Evolutionary conservation across 1,284 basidiomycete genomes (phyloP).

Genomic region (Ustilago loliicola): DNA sequence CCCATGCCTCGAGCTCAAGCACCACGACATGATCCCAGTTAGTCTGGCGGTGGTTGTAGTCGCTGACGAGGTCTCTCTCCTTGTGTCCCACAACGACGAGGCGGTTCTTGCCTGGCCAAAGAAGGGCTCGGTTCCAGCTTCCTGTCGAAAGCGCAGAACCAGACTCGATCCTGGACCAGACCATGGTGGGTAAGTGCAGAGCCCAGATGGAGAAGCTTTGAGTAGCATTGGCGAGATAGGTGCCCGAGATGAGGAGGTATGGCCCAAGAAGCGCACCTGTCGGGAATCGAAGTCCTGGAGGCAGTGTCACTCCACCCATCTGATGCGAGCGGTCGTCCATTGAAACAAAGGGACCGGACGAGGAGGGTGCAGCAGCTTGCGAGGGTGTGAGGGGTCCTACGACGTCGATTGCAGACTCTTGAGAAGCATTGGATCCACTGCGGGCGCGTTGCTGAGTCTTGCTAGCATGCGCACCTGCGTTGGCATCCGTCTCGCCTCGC

Average conservation of each 20-base stretch:
- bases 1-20: conserved; percentile 66
- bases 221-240: conserved; percentile 66
- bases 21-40: conserved; percentile 66
- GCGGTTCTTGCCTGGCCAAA: conserved; percentile 60
- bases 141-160: conserved; percentile 58
- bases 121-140: conserved; percentile 63
- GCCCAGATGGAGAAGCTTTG: conserved; percentile 67
- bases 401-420: conserved; percentile 44
- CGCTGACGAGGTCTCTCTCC: conserved; percentile 63
- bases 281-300: conserved; percentile 67
- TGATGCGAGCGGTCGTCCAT: conserved; percentile 52
- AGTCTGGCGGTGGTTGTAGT: conserved; percentile 68
- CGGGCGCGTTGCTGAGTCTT: conserved; percentile 22
- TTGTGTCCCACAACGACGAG: conserved; percentile 63
- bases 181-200: conserved; percentile 62
- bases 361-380: conserved; percentile 17
- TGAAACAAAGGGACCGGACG: conserved; percentile 29
- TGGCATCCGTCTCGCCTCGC: conserved; percentile 10
- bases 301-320: conserved; percentile 61
- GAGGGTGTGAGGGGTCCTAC: conserved; percentile 38
- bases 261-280: conserved; percentile 60
- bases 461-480: neutral
- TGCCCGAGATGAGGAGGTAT: conserved; percentile 64
- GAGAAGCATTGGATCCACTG: conserved; percentile 36
- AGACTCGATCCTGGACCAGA: conserved; percentile 62